These are phyloP conservation scores for Colletotrichum tropicicola DNA, from an alignment of 2,329 filamentous ascomycete species.

Conservation along the genomic window DNA sequence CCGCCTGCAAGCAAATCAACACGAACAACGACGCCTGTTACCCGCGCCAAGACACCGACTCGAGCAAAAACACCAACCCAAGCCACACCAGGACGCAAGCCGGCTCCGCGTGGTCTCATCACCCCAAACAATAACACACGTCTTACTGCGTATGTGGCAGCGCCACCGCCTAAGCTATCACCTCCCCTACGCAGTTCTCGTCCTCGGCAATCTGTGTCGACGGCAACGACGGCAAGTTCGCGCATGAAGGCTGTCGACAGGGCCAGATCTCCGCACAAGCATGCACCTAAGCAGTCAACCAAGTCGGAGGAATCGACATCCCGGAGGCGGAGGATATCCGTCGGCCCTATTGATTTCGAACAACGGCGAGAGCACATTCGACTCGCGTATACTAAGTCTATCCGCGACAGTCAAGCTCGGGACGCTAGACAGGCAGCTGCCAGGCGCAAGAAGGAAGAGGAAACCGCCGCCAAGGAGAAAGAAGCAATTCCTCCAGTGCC, in stretches of 20 bases:
- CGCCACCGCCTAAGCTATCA: constrained; percentile 76
- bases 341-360: constrained; percentile 86
- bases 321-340: constrained; percentile 62
- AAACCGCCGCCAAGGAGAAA: constrained; percentile 52
- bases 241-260: constrained; percentile 71
- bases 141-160: constrained; percentile 78
- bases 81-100: constrained; percentile 45
- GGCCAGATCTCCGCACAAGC: constrained; percentile 54
- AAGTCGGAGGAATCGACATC: constrained; percentile 48
- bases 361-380: constrained; percentile 84
- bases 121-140: constrained; percentile 63
- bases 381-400: constrained; percentile 85
- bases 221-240: constrained; percentile 76
- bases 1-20: constrained; percentile 51
- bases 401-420: constrained; percentile 75
- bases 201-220: constrained; percentile 81
- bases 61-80: constrained; percentile 55
- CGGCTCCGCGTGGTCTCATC: constrained; percentile 50
- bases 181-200: constrained; percentile 83
- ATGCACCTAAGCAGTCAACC: constrained; percentile 38
- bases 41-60: constrained; percentile 55
- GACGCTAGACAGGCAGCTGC: constrained; percentile 64
- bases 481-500: constrained; percentile 23
- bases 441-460: constrained; percentile 60
- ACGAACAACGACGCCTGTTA: constrained; percentile 47